A percentile compares a stretch with the other conserved stretches of the same genome.
phyloP scores from a whole-genome alignment of 495 filamentous ascomycete species.

The Penicillium fimorum region DNA sequence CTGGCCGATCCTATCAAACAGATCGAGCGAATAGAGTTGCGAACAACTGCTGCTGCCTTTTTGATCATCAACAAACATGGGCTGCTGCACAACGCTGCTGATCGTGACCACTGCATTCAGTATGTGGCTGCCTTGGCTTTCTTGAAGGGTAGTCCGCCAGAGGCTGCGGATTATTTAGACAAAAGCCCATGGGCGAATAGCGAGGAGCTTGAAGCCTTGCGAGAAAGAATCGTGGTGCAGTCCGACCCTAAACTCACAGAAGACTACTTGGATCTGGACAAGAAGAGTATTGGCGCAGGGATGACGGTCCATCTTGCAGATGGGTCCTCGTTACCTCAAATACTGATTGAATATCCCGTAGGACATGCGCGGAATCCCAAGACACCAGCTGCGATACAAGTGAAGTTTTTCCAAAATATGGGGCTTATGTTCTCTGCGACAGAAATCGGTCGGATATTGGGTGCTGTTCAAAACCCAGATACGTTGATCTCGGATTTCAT shows the following conservation, averaged over 20 bases:
- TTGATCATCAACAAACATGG: conserved; percentile 45
- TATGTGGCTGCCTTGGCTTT: conserved; percentile 42
- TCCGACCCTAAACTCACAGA: conserved; percentile 32
- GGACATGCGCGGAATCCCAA: conserved; percentile 73
- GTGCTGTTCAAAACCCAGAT: conserved; percentile 52
- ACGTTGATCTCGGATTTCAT: conserved; percentile 76
- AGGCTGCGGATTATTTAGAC: conserved; percentile 38
- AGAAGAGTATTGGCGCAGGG: conserved; percentile 25
- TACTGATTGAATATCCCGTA: conserved; percentile 80
- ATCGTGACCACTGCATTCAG: conserved; percentile 48
- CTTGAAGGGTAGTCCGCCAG: conserved; percentile 34
- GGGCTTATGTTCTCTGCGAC: conserved; percentile 60
- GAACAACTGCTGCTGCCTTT: conserved; percentile 36
- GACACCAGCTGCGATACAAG: conserved; percentile 71
- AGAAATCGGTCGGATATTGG: conserved; percentile 64
- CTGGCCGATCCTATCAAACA: conserved; percentile 15
- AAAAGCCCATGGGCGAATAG: conserved; percentile 33
- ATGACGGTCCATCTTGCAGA: conserved; percentile 26
- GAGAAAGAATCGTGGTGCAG: conserved; percentile 29
- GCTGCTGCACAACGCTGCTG: conserved; percentile 38
- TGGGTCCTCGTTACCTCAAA: conserved; percentile 59
- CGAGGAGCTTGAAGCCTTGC: conserved; percentile 24
- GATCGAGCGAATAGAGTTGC: conserved; percentile 31
- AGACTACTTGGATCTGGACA: conserved; percentile 36
- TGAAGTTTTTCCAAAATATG: conserved; percentile 77